Evolutionary conservation across 495 filamentous ascomycete species (phyloP), one percentile per base, ranked within the genome.

Genomic region (Daldinia childiae): DNA sequence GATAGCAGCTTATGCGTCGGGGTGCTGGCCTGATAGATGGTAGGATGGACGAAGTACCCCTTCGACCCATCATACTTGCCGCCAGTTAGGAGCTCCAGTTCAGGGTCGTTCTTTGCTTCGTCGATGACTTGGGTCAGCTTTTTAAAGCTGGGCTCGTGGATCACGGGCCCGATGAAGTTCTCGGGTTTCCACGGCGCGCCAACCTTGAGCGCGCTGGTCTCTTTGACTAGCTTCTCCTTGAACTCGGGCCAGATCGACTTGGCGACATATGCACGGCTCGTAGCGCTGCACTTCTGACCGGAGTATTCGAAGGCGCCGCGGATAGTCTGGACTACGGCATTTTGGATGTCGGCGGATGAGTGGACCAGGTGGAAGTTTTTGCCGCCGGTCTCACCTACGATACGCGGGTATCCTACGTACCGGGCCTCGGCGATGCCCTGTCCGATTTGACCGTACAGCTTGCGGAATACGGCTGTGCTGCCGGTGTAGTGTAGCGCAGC

Each of bases 311-410:
- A 97, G 7, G 93, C 90, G 43, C 92, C 93, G 43, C 93, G 90
- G 30, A 97, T 88, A 9, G 93, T 96, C 69, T 95, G 90, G 50
- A 90, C 82, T 9, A 88, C 91, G 29, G 93, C 93, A 72, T 93
- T 95, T 36, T 86, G 79, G 51, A 93, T 73, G 69, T 95, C 91
- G 38, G 93, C 93, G 4, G 87, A 89, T 6, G 82, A 66, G 76
- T 96, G 92, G 50, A 97, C 78, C 41, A 97, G 82, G 81, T 95
- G 93, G 84, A 94, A 97, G 81, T 97, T 97, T 87, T 97, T 97
- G 67, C 93, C 93, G 64, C 92, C 91, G 2, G 93, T 95, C 83
- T 96, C 93, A 62, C 90, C 93, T 15, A 95, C 91, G 34, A 95
- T 88, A 66, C 93, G 88, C 14, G 93, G 93, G 80, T 93, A 96